Conservation (phyloP, 140 eudicot genomes). For the Bidens hawaiensis region DNA sequence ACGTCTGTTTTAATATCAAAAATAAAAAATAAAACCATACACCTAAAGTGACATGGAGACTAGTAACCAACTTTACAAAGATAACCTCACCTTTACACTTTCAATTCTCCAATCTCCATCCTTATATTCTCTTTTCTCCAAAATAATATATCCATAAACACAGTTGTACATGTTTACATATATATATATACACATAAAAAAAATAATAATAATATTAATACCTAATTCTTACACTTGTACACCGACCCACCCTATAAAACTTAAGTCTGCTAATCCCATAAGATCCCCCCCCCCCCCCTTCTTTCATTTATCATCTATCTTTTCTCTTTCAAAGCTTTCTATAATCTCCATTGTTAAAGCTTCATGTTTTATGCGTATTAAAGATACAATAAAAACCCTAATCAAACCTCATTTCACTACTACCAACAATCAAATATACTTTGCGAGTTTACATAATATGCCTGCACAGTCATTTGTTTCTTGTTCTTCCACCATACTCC, state of each 20-base stretch:
- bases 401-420: conserved; percentile 5
- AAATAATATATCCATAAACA: neutral
- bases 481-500: conserved; percentile 20
- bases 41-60: conserved; percentile 23
- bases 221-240: conserved; percentile 20
- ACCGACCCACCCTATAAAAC: conserved; percentile 22
- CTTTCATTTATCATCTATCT: conserved; percentile 15
- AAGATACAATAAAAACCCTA: conserved; percentile 11
- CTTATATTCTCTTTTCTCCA: conserved; percentile 25
- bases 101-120: conserved; percentile 27
- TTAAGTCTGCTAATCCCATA: conserved; percentile 18
- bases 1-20: too few species aligned
- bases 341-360: conserved; percentile 1
- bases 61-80: conserved; percentile 33
- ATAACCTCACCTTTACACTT: conserved; percentile 27
- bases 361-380: conserved; percentile 15
- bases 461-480: conserved; percentile 24
- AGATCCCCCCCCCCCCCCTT: conserved; percentile 23
- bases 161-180: neutral
- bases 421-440: neutral
- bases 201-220: too few species aligned
- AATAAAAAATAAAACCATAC: neutral
- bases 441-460: conserved; percentile 20
- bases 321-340: conserved; percentile 5
- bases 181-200: conserved; percentile 6